Evolutionary conservation across 805 yeast genomes (phyloP), one percentile per base, ranked within the genome.

Genomic region (Ascoidea rubescens): DNA sequence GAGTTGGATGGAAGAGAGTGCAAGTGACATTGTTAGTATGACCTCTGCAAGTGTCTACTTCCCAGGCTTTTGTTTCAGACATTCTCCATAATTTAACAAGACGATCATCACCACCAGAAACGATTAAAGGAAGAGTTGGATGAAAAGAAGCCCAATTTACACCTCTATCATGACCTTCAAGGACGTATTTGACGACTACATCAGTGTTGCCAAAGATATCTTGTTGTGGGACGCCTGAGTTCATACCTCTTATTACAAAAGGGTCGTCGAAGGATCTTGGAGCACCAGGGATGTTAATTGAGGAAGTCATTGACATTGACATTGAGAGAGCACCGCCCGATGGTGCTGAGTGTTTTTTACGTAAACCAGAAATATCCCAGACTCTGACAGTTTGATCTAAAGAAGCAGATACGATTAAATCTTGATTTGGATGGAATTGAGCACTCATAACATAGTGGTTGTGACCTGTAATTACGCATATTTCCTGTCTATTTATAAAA

Each of bases 141-240:
- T 93, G 99, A 80, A 95, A 95, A 10, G 96, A 74, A 21, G 97
- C 98, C 96, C 96, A 93, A 66, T 93, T 91, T 62, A 93, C 99
- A 65, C 98, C 98, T 66, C 96, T 84, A 62, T 93, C 96, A 66
- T 93, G 99, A 50, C 99, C 99, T 67, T 95, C 98, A 55, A 93
- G 75, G 17, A 93, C 96, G 65, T 86, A 93, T 69, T 95, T 93
- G 54, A 91, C 97, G 54, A 88, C 82, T 46, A 96, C 96, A 65
- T 89, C 96, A 21, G 87, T 84, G 66, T 86, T 86, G 52, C 97
- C 97, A 69, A 93, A 93, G 50, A 90, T 84, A 64, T 93, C 98
- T 67, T 87, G 96, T 62, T 87, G 87, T 46, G 90, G 85, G 55
- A 78, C 74, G 59, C 79, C 84, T 80, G 85, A 49, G 69, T 66